Evolutionary conservation across 2,329 filamentous ascomycete genomes (phyloP).

Genomic region (Aspergillus viridinutans): DNA sequence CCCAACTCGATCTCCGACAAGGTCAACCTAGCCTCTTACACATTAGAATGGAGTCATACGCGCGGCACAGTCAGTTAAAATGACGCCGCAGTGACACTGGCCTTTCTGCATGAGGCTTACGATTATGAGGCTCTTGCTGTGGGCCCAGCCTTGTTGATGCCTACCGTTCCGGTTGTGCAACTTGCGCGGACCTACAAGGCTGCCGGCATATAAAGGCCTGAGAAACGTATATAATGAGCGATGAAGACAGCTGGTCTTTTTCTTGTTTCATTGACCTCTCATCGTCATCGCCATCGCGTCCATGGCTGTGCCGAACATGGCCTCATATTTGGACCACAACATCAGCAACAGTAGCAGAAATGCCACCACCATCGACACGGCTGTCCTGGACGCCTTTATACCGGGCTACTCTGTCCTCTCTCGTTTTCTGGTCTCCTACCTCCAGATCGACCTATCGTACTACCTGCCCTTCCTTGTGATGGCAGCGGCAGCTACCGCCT

Average conservation of each 20-base stretch:
- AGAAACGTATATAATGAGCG: neutral
- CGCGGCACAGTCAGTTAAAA: neutral
- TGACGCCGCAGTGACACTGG: neutral
- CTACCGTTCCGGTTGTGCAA: neutral
- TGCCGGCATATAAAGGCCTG: neutral
- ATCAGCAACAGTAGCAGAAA: conserved; percentile 18
- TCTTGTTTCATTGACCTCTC: neutral
- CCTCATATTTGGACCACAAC: neutral
- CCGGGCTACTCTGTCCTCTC: conserved; percentile 61
- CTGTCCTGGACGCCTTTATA: conserved; percentile 57
- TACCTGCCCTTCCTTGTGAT: conserved; percentile 59
- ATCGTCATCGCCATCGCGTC: neutral
- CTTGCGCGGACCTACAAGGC: neutral
- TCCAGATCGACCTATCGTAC: conserved; percentile 58
- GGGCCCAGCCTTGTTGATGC: neutral
- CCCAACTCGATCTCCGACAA: neutral
- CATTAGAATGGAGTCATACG: neutral
- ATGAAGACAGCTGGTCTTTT: neutral
- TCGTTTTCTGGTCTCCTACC: conserved; percentile 50
- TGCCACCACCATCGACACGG: conserved; percentile 18
- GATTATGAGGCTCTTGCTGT: neutral
- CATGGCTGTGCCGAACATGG: neutral
- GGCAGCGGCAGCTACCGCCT: conserved; percentile 47
- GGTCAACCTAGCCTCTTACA: neutral
- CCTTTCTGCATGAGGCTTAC: neutral